A percentile compares a stretch with the other conserved stretches of the same genome.
Conservation (phyloP, 1,284 basidiomycete genomes). For the Violaceomyces palustris region DNA sequence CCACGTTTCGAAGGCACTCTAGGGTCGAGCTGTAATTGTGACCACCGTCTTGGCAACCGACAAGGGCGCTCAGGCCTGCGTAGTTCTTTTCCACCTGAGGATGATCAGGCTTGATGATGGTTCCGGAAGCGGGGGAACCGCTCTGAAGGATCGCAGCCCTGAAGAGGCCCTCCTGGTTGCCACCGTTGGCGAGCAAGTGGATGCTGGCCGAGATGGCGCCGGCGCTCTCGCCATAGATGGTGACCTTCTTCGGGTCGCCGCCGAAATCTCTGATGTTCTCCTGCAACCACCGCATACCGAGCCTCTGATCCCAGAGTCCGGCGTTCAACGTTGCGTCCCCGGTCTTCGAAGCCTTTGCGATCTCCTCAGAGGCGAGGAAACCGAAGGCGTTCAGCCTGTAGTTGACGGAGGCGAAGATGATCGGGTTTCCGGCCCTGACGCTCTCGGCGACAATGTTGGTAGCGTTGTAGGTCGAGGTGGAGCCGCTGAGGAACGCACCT, state of each 20-base stretch:
- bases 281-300: conserved; percentile 27
- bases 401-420: conserved; percentile 29
- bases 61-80: conserved; percentile 7
- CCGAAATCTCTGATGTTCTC: conserved; percentile 33
- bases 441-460: conserved; percentile 23
- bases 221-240: conserved; percentile 28
- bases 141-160: conserved; percentile 32
- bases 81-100: conserved; percentile 14
- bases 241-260: conserved; percentile 24
- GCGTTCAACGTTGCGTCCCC: conserved; percentile 23
- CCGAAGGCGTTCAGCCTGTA: conserved; percentile 33
- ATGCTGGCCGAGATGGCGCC: conserved; percentile 20
- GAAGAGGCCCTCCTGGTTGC: conserved; percentile 18
- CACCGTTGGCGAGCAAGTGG: conserved; percentile 23
- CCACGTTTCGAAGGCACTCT: conserved; percentile 13
- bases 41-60: conserved; percentile 9
- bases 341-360: conserved; percentile 4
- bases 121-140: conserved; percentile 15
- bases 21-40: no score
- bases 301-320: conserved; percentile 32
- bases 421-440: conserved; percentile 20
- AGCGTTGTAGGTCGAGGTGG: conserved; percentile 11
- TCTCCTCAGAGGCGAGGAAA: conserved; percentile 17
- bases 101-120: conserved; percentile 13
- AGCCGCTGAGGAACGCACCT: conserved; percentile 16